Evolutionary conservation across 768 basidiomycete species (phyloP).

Genomic region (Scleroderma bovista): DNA sequence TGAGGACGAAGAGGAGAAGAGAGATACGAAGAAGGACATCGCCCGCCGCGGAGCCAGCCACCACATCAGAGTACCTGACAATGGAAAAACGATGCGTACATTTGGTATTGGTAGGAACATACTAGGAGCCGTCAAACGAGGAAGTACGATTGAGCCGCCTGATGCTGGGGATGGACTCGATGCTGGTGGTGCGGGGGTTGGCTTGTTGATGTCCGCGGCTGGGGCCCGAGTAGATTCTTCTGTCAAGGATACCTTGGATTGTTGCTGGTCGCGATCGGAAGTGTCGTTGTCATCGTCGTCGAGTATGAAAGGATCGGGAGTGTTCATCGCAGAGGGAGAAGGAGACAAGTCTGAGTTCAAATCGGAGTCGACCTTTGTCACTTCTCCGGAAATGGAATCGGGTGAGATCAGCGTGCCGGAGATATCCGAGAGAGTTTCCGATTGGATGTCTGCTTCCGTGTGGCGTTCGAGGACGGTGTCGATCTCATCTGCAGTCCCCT

Average conservation of each 20-base stretch:
- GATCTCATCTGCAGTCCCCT: not conserved
- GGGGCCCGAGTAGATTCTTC: slow-evolving; percentile 41
- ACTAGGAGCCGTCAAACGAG: slow-evolving; percentile 62
- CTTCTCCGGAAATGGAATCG: not conserved
- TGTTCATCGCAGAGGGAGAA: slow-evolving; percentile 4
- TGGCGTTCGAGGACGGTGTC: not conserved
- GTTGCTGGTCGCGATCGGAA: slow-evolving; percentile 16
- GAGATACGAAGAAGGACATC: slow-evolving; percentile 32
- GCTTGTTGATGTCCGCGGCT: slow-evolving; percentile 45
- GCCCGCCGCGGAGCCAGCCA: slow-evolving; percentile 40
- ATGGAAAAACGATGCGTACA: slow-evolving; percentile 52
- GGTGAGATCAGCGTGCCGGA: not conserved
- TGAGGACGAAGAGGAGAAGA: slow-evolving; percentile 28
- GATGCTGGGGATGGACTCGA: slow-evolving; percentile 39
- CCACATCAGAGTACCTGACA: slow-evolving; percentile 53
- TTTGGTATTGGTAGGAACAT: slow-evolving; percentile 90
- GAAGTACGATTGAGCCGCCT: slow-evolving; percentile 44
- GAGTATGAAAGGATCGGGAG: slow-evolving; percentile 55
- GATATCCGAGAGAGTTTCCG: not conserved
- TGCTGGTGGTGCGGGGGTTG: slow-evolving; percentile 41
- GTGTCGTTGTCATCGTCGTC: slow-evolving; percentile 46
- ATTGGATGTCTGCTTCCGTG: not conserved
- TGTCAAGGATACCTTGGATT: slow-evolving; percentile 9
- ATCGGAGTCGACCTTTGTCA: not conserved
- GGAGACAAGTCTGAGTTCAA: not conserved